phyloP scores from a whole-genome alignment of 2,329 filamentous ascomycete genomes.

The Penicillium sp. region DNA sequence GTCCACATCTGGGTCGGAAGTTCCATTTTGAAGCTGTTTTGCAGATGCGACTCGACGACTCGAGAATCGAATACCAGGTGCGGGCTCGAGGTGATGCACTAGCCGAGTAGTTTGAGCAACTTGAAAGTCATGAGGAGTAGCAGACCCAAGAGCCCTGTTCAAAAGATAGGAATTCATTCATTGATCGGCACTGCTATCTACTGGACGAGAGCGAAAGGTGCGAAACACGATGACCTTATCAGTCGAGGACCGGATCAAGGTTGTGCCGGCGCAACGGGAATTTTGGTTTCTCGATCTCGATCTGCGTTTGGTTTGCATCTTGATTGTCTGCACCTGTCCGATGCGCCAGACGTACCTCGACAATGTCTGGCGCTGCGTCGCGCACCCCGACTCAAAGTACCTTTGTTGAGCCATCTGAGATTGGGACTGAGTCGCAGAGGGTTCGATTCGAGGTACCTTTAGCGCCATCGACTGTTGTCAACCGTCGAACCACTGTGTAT shows the following conservation, averaged over 20 bases:
- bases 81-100: constrained; percentile 62
- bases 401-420: background rate
- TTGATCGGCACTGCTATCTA: constrained; percentile 27
- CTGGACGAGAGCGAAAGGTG: background rate
- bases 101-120: constrained; percentile 60
- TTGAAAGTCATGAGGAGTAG: constrained; percentile 59
- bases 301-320: background rate
- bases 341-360: constrained; percentile 3
- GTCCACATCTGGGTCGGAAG: constrained; percentile 14
- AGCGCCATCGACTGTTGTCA: background rate
- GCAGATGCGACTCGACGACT: constrained; percentile 43
- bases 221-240: constrained; percentile 23
- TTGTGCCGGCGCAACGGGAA: constrained; percentile 22
- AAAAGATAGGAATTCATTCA: constrained; percentile 74
- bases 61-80: constrained; percentile 63
- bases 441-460: background rate
- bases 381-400: background rate
- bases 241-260: constrained; percentile 16
- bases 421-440: background rate
- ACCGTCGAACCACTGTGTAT: constrained; percentile 47
- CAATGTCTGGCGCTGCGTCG: constrained; percentile 3
- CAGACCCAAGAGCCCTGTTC: constrained; percentile 65
- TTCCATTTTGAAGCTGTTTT: constrained; percentile 9
- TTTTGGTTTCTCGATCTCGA: constrained; percentile 2
- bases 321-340: background rate